phyloP scores from a whole-genome alignment of 352 stramenopile genomes.

The Phytophthora hybrid region DNA sequence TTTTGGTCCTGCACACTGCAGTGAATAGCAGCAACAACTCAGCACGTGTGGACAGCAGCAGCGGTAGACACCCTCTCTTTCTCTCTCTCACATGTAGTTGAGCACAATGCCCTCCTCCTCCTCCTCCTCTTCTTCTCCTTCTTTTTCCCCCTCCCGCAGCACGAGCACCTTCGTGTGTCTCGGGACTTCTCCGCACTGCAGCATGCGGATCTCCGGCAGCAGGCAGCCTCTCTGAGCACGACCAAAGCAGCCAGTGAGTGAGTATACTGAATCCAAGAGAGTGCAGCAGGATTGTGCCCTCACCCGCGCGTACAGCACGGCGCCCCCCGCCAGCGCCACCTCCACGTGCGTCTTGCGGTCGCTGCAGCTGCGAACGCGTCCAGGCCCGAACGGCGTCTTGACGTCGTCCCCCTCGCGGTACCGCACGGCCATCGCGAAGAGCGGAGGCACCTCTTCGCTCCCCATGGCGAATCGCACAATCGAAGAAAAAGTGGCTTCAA shows the following conservation, averaged over 20 bases:
- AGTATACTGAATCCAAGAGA: constrained; percentile 10
- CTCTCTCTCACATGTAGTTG: constrained; percentile 36
- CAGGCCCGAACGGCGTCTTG: constrained; percentile 70
- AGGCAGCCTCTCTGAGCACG: constrained; percentile 55
- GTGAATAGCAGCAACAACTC: neutral
- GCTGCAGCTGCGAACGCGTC: constrained; percentile 53
- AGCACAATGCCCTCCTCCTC: constrained; percentile 23
- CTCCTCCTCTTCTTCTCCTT: neutral
- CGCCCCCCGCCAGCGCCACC: constrained; percentile 56
- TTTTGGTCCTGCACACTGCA: constrained; percentile 41
- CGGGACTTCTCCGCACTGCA: constrained; percentile 75
- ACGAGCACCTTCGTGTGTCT: constrained; percentile 55
- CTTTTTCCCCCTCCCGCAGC: neutral
- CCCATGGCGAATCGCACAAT: constrained; percentile 18
- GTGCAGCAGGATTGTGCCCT: constrained; percentile 7
- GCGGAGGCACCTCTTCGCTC: constrained; percentile 58
- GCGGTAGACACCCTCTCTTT: too few species aligned
- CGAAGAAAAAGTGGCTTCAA: constrained; percentile 10
- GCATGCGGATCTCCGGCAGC: constrained; percentile 72
- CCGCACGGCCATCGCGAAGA: constrained; percentile 77
- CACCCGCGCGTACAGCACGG: constrained; percentile 67
- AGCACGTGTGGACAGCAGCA: neutral
- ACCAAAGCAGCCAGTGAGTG: neutral
- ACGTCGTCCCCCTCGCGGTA: constrained; percentile 72
- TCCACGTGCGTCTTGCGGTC: constrained; percentile 64